A percentile compares a stretch with the other conserved stretches of the same genome.
Conservation (phyloP, 2,329 filamentous ascomycete species). For the Cytospora piceae region DNA sequence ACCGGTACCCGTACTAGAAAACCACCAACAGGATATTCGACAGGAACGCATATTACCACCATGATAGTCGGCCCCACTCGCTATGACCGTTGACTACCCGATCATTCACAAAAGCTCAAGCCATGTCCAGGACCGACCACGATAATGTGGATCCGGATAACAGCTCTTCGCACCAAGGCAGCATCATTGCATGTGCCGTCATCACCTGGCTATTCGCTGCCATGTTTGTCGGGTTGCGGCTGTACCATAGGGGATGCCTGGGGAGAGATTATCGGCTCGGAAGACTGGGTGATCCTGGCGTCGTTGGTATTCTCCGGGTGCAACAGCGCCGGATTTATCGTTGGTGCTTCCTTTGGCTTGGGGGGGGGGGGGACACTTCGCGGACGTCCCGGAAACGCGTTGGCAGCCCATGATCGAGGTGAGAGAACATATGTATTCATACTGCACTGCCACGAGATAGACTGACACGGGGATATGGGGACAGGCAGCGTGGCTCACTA, state of each 20-base stretch:
- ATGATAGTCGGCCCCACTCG: background rate
- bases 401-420: conserved; percentile 13
- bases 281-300: conserved; percentile 41
- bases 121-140: conserved; percentile 27
- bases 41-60: background rate
- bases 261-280: conserved; percentile 40
- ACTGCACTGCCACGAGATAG: no score
- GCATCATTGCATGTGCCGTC: conserved; percentile 27
- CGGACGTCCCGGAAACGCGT: background rate
- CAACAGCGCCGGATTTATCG: conserved; percentile 20
- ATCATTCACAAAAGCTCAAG: conserved; percentile 4
- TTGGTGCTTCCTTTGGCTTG: conserved; percentile 17
- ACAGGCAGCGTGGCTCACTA: conserved; percentile 31
- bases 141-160: conserved; percentile 15
- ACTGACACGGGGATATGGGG: background rate
- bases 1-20: background rate
- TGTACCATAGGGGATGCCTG: conserved; percentile 39
- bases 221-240: conserved; percentile 36
- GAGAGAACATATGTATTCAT: background rate
- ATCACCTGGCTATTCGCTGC: conserved; percentile 35
- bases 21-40: background rate
- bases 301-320: conserved; percentile 35
- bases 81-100: background rate
- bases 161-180: conserved; percentile 21
- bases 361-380: conserved; percentile 19